Evolutionary conservation across 192 early-diverging fungal species (phyloP).

Genomic region (Dispira simplex): DNA sequence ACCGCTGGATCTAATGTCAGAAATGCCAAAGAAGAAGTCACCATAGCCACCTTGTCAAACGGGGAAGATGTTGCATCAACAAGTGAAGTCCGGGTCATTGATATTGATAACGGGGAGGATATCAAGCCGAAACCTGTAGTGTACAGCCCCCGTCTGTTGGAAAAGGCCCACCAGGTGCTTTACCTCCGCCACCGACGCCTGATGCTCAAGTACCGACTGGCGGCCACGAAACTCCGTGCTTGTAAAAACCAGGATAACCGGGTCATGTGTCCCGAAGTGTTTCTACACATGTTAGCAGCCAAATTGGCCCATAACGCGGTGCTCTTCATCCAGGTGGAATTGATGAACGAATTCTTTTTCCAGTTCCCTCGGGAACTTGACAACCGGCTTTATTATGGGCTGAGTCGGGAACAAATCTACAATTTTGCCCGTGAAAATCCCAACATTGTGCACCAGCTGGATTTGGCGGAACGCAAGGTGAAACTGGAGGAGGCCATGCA

Average conservation of each 20-base stretch:
- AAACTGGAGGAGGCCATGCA: conserved; percentile 69
- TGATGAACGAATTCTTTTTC: conserved; percentile 97
- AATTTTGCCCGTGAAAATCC: conserved; percentile 88
- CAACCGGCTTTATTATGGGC: conserved; percentile 75
- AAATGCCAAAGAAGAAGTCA: neutral
- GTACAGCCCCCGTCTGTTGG: conserved; percentile 57
- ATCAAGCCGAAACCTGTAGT: conserved; percentile 39
- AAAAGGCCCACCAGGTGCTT: conserved; percentile 63
- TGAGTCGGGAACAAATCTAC: conserved; percentile 60
- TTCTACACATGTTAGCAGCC: conserved; percentile 80
- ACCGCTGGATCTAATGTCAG: no score
- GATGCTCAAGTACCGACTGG: conserved; percentile 65
- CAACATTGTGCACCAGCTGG: conserved; percentile 63
- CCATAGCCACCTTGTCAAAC: neutral
- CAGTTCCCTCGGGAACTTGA: conserved; percentile 94
- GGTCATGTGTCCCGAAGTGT: conserved; percentile 88
- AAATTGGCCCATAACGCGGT: conserved; percentile 90
- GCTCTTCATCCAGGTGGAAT: conserved; percentile 96
- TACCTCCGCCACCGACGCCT: conserved; percentile 58
- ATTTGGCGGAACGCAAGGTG: conserved; percentile 65
- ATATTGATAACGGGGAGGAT: conserved; percentile 17
- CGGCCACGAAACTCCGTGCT: conserved; percentile 63
- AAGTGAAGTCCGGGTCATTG: neutral
- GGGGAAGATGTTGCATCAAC: neutral
- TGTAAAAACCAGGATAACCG: conserved; percentile 72